Base-by-base conservation (phyloP, 1,284 basidiomycete genomes). In the Papiliotrema fonsecae region DNA sequence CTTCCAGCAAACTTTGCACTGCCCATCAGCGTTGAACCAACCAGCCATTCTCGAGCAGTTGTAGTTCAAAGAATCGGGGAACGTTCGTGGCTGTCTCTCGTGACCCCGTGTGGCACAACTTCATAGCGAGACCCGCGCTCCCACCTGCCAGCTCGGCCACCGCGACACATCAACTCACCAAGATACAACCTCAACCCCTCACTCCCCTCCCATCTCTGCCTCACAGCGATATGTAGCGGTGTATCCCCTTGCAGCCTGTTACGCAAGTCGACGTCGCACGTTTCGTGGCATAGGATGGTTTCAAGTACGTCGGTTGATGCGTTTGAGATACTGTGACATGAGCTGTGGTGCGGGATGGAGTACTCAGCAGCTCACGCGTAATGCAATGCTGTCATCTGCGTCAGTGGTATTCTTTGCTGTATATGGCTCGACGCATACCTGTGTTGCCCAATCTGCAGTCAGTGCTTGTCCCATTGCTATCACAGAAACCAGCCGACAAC, bases 241-340 rank as follows among this genome's bases (percentile, higher is more conserved):
- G 90, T 93, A 31, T 85, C 82, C 9, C 81, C 80, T 34, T 85
- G 82, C 27, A 87, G 70, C 19, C 80, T 77, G 69, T 92, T 92
- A 61, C 82, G 77, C 18, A 83, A 79, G 66, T 93, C 89, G 45
- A 92, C 88, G 63, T 93, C 88, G 70, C 88, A 91, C 11, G 77
- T 79, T 9, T 88, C 85, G 61, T 83, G 77, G 7, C 80, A 81
- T 27, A 90, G 78, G 52, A 90, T 81, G 53, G 84, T 78, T 56
- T 89, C 85, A 5, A 89, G 77, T 32, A 85, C 82, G 25, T 79
- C 77, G 0, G 78, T 79, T 25, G 82, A 82, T 36, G 81, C 82
- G 50, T 81, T 52, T 18, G 57, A 54, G 24, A 72, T 55, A 5
- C 71, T 72, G 50, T 9, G 14, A n/a, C 47, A 2, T 26, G 24